Percentiles rank a stretch among this genome's conserved stretches.
Evolutionary conservation across 352 stramenopile species (phyloP).

Genomic region (Pythium dissotocum): DNA sequence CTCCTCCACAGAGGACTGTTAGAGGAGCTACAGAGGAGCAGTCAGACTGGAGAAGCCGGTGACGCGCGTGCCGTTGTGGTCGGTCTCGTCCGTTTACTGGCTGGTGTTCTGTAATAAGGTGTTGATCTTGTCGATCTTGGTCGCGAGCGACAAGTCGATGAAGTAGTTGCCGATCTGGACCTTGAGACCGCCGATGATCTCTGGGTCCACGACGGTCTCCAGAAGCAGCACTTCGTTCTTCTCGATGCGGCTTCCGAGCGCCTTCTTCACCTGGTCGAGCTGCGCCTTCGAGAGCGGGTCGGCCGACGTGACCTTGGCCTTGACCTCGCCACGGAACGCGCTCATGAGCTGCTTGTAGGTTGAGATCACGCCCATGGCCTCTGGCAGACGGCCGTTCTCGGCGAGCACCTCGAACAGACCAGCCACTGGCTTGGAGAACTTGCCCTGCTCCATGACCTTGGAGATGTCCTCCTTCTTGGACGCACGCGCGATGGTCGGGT

Average conservation of each 20-base stretch:
- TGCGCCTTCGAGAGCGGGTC: conserved; percentile 93
- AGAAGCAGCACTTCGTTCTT: conserved; percentile 93
- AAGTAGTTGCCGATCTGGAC: conserved; percentile 98
- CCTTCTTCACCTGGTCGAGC: conserved; percentile 92
- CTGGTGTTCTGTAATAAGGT: conserved; percentile 74
- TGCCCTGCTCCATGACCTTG: conserved; percentile 87
- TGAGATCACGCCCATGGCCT: conserved; percentile 86
- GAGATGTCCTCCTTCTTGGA: conserved; percentile 94
- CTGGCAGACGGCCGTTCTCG: conserved; percentile 94
- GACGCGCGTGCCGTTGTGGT: not conserved
- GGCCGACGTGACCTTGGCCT: conserved; percentile 96
- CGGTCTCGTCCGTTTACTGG: conserved; percentile 19
- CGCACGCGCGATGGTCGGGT: conserved; percentile 94
- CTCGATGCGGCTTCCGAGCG: conserved; percentile 86
- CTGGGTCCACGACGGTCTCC: conserved; percentile 91
- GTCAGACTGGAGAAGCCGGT: not conserved
- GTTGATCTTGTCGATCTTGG: conserved; percentile 95
- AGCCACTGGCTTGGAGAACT: conserved; percentile 93
- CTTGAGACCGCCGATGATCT: conserved; percentile 95
- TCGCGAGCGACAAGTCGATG: conserved; percentile 95
- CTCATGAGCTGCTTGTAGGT: conserved; percentile 95
- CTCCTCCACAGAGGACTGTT: not conserved
- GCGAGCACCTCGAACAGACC: conserved; percentile 96
- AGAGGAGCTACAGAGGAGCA: not conserved
- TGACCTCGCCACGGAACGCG: conserved; percentile 93